A percentile compares a stretch with the other conserved stretches of the same genome.
phyloP scores from a whole-genome alignment of 345 rosid genomes.

The Eucalyptus polyanthemos region DNA sequence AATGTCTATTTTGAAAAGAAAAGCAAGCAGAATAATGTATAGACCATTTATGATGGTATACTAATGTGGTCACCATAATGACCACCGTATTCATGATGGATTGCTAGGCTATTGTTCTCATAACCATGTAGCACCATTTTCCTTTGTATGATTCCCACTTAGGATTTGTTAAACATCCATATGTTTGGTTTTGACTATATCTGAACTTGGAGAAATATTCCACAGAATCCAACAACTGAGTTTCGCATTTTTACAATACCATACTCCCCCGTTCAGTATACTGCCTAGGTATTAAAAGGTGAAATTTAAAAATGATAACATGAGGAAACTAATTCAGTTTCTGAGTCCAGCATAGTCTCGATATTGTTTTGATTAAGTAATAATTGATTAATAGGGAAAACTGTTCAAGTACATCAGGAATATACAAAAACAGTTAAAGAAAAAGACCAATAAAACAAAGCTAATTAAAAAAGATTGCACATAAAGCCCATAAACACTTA shows the following conservation, averaged over 20 bases:
- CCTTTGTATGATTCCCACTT: background rate
- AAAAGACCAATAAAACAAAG: background rate
- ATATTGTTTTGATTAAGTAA: background rate
- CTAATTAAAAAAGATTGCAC: background rate
- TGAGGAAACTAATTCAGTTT: background rate
- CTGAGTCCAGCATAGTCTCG: background rate
- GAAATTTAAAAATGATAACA: background rate
- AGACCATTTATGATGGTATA: background rate
- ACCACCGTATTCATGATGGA: background rate
- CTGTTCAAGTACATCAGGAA: background rate
- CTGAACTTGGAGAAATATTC: background rate
- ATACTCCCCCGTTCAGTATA: background rate
- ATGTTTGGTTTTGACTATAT: background rate
- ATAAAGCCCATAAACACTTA: background rate
- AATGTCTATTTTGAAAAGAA: background rate
- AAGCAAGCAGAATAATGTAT: background rate
- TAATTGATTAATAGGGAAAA: background rate
- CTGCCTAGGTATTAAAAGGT: background rate
- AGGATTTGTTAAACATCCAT: background rate
- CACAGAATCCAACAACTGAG: background rate
- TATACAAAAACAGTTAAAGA: background rate
- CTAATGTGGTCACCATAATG: background rate
- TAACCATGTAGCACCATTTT: background rate
- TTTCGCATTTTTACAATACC: background rate
- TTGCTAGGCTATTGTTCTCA: background rate